Conservation (phyloP, 2,329 filamentous ascomycete species). For the Apiospora rasikravindrae region DNA sequence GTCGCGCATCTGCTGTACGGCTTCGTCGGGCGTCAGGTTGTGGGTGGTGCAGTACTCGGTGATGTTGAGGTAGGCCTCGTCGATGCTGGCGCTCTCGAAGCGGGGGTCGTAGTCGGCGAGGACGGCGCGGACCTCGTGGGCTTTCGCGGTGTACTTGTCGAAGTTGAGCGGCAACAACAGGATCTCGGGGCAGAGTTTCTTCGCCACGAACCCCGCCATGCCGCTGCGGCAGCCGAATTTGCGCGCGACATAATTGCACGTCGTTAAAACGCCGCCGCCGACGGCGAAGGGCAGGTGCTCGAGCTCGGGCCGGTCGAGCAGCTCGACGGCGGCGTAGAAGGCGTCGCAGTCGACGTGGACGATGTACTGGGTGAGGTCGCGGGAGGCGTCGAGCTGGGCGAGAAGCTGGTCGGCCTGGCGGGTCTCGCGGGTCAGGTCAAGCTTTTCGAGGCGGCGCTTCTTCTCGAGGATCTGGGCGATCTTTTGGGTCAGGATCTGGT, state of each 20-base stretch:
- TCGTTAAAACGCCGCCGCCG: slow-evolving; percentile 69
- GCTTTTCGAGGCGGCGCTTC: slow-evolving; percentile 75
- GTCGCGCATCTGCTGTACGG: slow-evolving; percentile 75
- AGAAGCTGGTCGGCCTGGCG: slow-evolving; percentile 83
- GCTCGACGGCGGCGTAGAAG: slow-evolving; percentile 95
- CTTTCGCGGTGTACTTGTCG: slow-evolving; percentile 89
- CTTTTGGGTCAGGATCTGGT: slow-evolving; percentile 82
- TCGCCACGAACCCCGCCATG: slow-evolving; percentile 96
- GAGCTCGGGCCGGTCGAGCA: slow-evolving; percentile 81
- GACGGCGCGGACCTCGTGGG: slow-evolving; percentile 82
- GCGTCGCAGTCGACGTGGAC: slow-evolving; percentile 97
- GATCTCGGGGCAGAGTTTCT: slow-evolving; percentile 88
- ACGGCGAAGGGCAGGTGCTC: slow-evolving; percentile 90
- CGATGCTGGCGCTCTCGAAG: slow-evolving; percentile 93
- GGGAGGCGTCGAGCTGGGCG: slow-evolving; percentile 74
- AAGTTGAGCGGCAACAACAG: slow-evolving; percentile 86
- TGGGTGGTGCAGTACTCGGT: slow-evolving; percentile 81
- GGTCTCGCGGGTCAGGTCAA: slow-evolving; percentile 75
- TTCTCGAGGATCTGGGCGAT: slow-evolving; percentile 79
- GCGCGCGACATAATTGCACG: slow-evolving; percentile 85
- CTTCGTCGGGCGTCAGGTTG: slow-evolving; percentile 71
- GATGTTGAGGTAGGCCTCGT: slow-evolving; percentile 96
- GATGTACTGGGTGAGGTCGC: slow-evolving; percentile 83
- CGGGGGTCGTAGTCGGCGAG: slow-evolving; percentile 86
- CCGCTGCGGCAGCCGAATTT: slow-evolving; percentile 91